Base-by-base conservation (phyloP, 306 rosid genomes). In the Lotus japonicus region DNA sequence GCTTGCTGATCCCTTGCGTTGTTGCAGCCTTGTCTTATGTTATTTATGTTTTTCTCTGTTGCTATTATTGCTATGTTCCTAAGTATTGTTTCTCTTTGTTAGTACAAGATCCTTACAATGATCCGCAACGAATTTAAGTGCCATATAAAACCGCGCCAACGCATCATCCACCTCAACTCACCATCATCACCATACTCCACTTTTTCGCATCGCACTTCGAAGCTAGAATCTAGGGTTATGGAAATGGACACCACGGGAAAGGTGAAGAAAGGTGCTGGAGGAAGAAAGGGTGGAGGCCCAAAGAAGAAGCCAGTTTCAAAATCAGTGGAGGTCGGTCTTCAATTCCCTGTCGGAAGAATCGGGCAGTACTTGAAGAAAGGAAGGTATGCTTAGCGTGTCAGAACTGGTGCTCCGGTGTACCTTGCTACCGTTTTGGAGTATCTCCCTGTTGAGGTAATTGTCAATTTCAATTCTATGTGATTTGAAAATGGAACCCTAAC, bases 281-380 rank as follows among this genome's bases (percentile, higher is more conserved):
- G 89, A 3, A 80, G 95, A 6, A 85, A 60, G 3, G 91, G 67
- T 0, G 79, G 85, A 2, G 89, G 86, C 0, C 75, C 83, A 5
- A 78, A 84, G 73, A 88, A 88, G 87, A 88, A 85, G 73, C 28
- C 95, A 0, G 89, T 85, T 0, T 23, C 95, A 9, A 79, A 86
- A 57, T 88, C 95, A 0, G 42, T 68, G 12, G 85, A 74, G 11
- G 91, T 91, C 0, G 95, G 95, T 6, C 95, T 88, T 16, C 95
- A 88, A 52, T 88, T 88, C 13, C 95, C 95, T 0, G 95, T 88
- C 1, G 89, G 95, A 14, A 80, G 95, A 11, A 85, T 88, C 1
- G 89, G 85, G 0, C 86, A 89, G 1, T 88, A 45, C 43, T 52
- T 88, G 38, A 88, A 88, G 70, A 88, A 88, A 7, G 95, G 91